These are phyloP conservation scores for Cyberlindnera petersonii DNA, from an alignment of 805 yeast genomes.

Conservation along the genomic window DNA sequence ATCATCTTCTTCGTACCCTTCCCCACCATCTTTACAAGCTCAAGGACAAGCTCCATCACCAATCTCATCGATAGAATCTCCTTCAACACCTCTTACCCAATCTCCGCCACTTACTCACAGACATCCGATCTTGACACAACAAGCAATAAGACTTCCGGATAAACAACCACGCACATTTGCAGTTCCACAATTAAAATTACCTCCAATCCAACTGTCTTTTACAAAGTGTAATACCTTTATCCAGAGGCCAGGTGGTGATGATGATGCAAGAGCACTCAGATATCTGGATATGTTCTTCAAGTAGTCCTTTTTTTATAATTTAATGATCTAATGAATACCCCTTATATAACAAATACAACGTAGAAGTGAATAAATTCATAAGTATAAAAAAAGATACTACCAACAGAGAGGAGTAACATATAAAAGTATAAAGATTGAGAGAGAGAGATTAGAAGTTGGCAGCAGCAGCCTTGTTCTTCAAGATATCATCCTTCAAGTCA, in stretches of 20 bases:
- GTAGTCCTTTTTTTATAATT: constrained; percentile 1
- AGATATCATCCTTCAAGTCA: constrained; percentile 32
- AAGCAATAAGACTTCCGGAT: no score
- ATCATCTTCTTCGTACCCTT: not conserved
- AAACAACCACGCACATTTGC: no score
- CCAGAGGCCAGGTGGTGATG: constrained; percentile 2
- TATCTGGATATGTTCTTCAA: constrained; percentile 16
- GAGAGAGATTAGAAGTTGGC: constrained; percentile 14
- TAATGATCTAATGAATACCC: not conserved
- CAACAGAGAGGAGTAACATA: not conserved
- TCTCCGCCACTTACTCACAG: no score
- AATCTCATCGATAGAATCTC: not conserved
- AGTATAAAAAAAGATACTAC: not conserved
- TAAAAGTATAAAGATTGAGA: not conserved
- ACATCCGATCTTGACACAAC: no score
- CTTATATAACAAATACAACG: not conserved
- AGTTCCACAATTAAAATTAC: not conserved
- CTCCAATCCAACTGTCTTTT: not conserved
- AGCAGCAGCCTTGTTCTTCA: constrained; percentile 29
- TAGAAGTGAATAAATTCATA: not conserved
- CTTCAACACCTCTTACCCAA: no score
- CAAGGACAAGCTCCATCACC: no score
- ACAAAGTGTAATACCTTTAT: not conserved
- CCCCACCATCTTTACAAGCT: not conserved
- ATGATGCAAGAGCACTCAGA: constrained; percentile 13